phyloP scores from a whole-genome alignment of 495 filamentous ascomycete genomes.

The Alectoria sarmentosa region DNA sequence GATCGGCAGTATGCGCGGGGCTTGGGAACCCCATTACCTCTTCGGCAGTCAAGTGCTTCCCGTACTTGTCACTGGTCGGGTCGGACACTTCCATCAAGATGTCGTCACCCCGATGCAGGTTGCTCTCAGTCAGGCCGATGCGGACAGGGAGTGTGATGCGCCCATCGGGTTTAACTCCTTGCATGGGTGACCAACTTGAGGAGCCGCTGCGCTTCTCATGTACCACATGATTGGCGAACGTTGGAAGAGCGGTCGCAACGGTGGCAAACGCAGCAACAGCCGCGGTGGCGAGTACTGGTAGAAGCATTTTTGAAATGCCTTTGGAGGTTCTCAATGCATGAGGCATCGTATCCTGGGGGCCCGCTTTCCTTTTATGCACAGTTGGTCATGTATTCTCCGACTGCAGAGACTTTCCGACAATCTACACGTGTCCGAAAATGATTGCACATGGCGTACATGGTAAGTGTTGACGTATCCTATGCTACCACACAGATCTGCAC shows the following conservation, averaged over 20 bases:
- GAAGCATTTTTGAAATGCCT: background rate
- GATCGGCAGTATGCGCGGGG: background rate
- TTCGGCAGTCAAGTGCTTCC: slow-evolving; percentile 43
- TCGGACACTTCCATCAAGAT: slow-evolving; percentile 48
- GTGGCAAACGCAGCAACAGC: background rate
- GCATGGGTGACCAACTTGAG: background rate
- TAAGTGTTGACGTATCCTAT: background rate
- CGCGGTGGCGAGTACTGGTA: background rate
- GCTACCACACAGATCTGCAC: background rate
- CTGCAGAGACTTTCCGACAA: background rate
- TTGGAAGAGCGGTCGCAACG: background rate
- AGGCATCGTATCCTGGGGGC: background rate
- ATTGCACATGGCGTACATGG: too few species aligned
- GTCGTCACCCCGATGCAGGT: slow-evolving; percentile 45
- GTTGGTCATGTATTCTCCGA: background rate
- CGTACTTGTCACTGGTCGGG: slow-evolving; percentile 44
- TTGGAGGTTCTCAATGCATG: background rate
- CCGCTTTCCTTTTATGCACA: background rate
- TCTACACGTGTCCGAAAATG: background rate
- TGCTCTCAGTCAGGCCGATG: slow-evolving; percentile 49
- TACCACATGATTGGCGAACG: background rate
- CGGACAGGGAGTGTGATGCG: slow-evolving; percentile 40
- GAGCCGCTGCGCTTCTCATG: slow-evolving; percentile 4
- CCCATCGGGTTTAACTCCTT: background rate
- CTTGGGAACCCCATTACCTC: slow-evolving; percentile 33